Evolutionary conservation across 495 filamentous ascomycete genomes (phyloP).

Genomic region (Podospora didyma): DNA sequence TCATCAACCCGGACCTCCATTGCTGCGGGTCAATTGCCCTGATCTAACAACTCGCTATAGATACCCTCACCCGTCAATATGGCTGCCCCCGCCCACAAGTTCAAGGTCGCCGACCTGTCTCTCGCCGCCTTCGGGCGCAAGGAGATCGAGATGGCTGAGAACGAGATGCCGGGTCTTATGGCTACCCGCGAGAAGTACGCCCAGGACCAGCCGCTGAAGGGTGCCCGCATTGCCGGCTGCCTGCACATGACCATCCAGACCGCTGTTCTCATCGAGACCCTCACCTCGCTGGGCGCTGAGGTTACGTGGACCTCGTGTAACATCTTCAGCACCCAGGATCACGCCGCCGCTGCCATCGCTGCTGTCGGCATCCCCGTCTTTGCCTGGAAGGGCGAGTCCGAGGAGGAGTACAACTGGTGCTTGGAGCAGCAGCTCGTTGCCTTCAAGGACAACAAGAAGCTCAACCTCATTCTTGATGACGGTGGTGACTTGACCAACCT

Average conservation of each 20-base stretch:
- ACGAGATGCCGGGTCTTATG: constrained; percentile 98
- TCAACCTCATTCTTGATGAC: constrained; percentile 98
- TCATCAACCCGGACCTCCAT: no score
- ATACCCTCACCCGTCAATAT: constrained; percentile 32
- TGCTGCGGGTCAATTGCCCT: no score
- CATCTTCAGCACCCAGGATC: constrained; percentile 99
- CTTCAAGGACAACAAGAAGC: constrained; percentile 93
- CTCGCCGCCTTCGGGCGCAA: constrained; percentile 98
- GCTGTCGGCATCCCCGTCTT: constrained; percentile 93
- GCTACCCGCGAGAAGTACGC: constrained; percentile 88
- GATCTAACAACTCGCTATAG: neutral
- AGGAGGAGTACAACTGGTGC: constrained; percentile 99
- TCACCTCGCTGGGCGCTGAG: constrained; percentile 89
- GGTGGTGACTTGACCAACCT: constrained; percentile 96
- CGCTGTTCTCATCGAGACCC: constrained; percentile 96
- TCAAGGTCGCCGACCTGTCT: constrained; percentile 97
- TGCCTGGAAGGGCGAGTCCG: constrained; percentile 99
- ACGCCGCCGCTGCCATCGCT: constrained; percentile 95
- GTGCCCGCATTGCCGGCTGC: constrained; percentile 89
- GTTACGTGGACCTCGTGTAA: constrained; percentile 98
- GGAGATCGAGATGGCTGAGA: constrained; percentile 97
- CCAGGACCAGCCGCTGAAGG: constrained; percentile 85
- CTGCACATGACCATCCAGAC: constrained; percentile 99
- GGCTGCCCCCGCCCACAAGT: constrained; percentile 82
- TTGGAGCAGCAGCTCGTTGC: constrained; percentile 94